A percentile compares a stretch with the other conserved stretches of the same genome.
Conservation (phyloP, 192 early-diverging fungal genomes). For the Coemansia sp. region DNA sequence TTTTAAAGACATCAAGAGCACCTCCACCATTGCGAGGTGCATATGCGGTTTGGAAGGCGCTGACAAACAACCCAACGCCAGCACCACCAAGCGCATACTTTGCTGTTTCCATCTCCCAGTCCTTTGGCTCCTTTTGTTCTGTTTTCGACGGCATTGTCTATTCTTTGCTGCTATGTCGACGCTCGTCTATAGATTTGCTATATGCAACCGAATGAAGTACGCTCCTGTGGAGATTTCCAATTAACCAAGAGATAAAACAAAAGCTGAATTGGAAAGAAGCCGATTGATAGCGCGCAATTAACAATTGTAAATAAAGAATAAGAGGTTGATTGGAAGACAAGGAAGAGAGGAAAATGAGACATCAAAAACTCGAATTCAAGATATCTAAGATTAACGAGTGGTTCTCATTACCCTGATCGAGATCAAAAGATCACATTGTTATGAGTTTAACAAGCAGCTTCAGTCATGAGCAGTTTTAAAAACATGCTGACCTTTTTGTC, state of each 20-base stretch:
- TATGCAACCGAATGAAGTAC: background rate
- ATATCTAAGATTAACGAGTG: background rate
- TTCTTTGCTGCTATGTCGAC: background rate
- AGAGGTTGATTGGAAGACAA: constrained; percentile 6
- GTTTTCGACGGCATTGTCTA: constrained; percentile 13
- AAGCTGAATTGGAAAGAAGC: background rate
- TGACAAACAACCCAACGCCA: constrained; percentile 68
- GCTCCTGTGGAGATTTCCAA: background rate
- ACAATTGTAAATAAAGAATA: background rate
- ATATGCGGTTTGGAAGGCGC: constrained; percentile 67
- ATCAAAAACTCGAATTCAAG: background rate
- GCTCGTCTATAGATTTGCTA: background rate
- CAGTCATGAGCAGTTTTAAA: no score
- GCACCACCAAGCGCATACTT: constrained; percentile 56
- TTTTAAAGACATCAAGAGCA: constrained; percentile 58
- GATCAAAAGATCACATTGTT: no score
- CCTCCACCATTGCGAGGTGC: constrained; percentile 39
- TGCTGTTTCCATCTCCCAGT: constrained; percentile 46
- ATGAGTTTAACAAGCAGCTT: no score
- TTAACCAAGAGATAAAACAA: background rate
- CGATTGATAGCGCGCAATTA: background rate
- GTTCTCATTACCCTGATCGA: no score
- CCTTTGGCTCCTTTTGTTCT: constrained; percentile 21
- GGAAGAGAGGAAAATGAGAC: background rate
- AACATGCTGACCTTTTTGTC: no score